These are phyloP conservation scores for Schizochytrium sp. DNA, from an alignment of 108 stramenopile species.

Conservation along the genomic window DNA sequence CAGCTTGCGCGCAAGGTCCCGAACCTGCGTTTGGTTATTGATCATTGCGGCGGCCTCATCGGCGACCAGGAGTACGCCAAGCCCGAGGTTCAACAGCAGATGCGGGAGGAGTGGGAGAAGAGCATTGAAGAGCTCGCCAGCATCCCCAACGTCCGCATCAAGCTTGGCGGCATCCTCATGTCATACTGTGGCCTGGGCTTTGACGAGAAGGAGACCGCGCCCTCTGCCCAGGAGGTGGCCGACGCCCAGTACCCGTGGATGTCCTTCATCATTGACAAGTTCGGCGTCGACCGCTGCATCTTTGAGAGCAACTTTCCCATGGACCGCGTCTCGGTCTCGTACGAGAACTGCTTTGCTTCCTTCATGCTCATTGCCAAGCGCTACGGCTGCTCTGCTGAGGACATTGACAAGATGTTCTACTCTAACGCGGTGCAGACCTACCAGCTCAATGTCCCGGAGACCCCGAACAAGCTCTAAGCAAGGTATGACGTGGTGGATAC, in stretches of 20 bases:
- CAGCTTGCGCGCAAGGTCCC: neutral
- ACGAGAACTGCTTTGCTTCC: neutral
- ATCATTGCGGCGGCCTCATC: neutral
- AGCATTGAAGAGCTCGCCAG: neutral
- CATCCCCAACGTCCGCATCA: neutral
- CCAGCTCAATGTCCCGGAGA: neutral
- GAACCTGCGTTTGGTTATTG: neutral
- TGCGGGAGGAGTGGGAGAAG: neutral
- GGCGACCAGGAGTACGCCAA: neutral
- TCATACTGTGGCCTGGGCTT: neutral
- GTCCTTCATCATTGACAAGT: neutral
- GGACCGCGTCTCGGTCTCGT: neutral
- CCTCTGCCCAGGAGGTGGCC: neutral
- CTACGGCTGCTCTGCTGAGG: neutral
- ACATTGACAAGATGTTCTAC: neutral
- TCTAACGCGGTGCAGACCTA: neutral
- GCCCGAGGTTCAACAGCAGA: neutral
- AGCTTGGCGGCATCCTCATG: constrained; percentile 7
- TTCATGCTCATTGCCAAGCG: neutral
- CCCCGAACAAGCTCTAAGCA: too few species aligned
- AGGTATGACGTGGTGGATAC: too few species aligned
- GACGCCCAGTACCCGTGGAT: neutral
- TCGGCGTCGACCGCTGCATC: neutral
- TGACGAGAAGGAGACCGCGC: neutral
- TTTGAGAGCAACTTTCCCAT: constrained; percentile 7